phyloP scores from a whole-genome alignment of 352 stramenopile genomes.

The Pythium sp. region DNA sequence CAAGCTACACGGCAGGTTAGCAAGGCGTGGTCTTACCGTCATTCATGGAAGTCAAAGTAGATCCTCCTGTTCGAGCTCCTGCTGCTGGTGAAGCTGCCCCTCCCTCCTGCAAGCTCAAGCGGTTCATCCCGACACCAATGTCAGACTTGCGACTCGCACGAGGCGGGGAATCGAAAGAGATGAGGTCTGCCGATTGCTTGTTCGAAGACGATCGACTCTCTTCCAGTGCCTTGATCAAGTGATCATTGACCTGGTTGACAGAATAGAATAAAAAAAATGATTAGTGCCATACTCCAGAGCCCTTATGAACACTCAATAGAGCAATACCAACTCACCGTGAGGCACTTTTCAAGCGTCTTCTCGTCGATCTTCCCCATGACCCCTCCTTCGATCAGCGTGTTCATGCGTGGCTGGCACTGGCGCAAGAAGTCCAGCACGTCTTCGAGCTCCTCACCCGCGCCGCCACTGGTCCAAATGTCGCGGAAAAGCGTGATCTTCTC shows the following conservation, averaged over 20 bases:
- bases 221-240: constrained; percentile 75
- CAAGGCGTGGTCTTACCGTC: constrained; percentile 30
- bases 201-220: constrained; percentile 35
- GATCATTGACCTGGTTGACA: constrained; percentile 63
- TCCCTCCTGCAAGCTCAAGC: constrained; percentile 29
- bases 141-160: constrained; percentile 24
- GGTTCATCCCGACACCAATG: constrained; percentile 22
- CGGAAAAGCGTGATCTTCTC: constrained; percentile 65
- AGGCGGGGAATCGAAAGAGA: constrained; percentile 61
- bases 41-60: constrained; percentile 36
- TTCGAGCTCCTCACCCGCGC: constrained; percentile 46
- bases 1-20: neutral
- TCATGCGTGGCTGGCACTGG: constrained; percentile 86
- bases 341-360: constrained; percentile 69
- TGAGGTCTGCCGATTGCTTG: constrained; percentile 34
- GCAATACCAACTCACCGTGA: constrained; percentile 49
- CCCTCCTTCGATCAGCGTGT: constrained; percentile 84
- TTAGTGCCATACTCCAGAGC: neutral
- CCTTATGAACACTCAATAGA: neutral
- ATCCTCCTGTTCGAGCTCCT: constrained; percentile 14
- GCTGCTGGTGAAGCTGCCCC: neutral
- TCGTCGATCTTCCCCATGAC: constrained; percentile 86
- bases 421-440: constrained; percentile 78
- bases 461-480: constrained; percentile 32
- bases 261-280: neutral